A percentile compares a stretch with the other conserved stretches of the same genome.
These are phyloP conservation scores for Annona squamosa DNA, from an alignment of 164 flowering plant genomes.

Conservation along the genomic window DNA sequence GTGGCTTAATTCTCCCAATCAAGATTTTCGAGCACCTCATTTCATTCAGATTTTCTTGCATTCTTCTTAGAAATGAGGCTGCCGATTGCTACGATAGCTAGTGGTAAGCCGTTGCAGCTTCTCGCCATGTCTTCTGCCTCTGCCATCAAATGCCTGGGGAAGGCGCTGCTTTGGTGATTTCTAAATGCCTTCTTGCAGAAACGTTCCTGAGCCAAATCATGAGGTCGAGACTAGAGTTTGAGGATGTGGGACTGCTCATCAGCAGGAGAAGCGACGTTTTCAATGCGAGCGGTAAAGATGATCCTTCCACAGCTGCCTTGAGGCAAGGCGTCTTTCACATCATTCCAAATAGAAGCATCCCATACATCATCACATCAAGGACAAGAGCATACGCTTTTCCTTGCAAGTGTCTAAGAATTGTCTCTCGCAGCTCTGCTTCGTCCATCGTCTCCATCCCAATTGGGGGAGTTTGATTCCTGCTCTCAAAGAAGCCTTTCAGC, in stretches of 20 bases:
- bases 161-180: no score
- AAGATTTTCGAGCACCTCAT: no score
- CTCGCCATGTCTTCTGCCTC: no score
- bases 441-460: neutral
- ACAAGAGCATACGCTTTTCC: conserved; percentile 15
- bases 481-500: neutral
- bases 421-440: neutral
- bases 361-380: conserved; percentile 30
- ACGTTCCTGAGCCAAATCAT: no score
- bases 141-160: no score
- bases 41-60: no score
- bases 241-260: neutral
- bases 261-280: neutral
- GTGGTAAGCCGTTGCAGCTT: no score
- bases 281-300: conserved; percentile 10
- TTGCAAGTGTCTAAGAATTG: neutral
- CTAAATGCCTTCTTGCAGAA: no score
- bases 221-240: neutral
- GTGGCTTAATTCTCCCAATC: no score
- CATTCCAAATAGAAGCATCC: conserved; percentile 3
- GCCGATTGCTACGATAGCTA: no score
- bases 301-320: neutral
- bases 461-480: neutral
- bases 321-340: conserved; percentile 2
- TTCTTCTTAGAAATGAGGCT: no score